Conservation (phyloP, 176 grass and related monocot genomes). For the Paspalum notatum region DNA sequence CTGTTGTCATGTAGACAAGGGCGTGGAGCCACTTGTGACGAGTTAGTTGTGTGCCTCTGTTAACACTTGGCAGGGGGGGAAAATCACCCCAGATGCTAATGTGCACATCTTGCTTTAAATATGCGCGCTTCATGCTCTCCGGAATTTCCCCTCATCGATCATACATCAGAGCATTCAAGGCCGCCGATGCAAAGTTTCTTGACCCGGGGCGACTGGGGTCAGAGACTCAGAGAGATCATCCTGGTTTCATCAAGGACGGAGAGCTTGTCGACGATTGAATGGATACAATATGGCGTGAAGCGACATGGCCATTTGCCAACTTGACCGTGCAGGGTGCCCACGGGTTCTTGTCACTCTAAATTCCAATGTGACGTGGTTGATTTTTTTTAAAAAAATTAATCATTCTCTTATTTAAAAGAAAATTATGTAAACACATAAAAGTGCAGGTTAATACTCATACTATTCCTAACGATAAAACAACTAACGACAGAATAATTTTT, state of each 20-base stretch:
- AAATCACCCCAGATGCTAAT: too few species aligned
- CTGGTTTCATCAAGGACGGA: not conserved
- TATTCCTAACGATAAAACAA: too few species aligned
- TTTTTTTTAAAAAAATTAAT: too few species aligned
- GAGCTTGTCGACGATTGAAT: not conserved
- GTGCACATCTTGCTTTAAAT: too few species aligned
- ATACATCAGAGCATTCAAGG: slow-evolving; percentile 26
- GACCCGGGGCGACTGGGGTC: not conserved
- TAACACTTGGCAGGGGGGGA: too few species aligned
- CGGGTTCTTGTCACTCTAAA: slow-evolving; percentile 4
- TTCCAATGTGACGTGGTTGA: too few species aligned
- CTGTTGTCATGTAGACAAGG: not conserved
- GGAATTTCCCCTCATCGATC: too few species aligned
- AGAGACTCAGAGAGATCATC: not conserved
- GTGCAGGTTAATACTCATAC: too few species aligned
- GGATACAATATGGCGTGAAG: not conserved
- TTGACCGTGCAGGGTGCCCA: slow-evolving; percentile 30
- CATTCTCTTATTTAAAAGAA: too few species aligned
- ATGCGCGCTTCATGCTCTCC: too few species aligned
- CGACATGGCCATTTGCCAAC: slow-evolving; percentile 42
- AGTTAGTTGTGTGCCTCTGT: not conserved
- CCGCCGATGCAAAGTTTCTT: not conserved
- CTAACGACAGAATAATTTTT: too few species aligned
- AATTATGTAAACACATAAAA: too few species aligned
- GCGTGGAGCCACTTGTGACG: not conserved